Conservation (phyloP, 768 basidiomycete genomes). For the Mycena pura region DNA sequence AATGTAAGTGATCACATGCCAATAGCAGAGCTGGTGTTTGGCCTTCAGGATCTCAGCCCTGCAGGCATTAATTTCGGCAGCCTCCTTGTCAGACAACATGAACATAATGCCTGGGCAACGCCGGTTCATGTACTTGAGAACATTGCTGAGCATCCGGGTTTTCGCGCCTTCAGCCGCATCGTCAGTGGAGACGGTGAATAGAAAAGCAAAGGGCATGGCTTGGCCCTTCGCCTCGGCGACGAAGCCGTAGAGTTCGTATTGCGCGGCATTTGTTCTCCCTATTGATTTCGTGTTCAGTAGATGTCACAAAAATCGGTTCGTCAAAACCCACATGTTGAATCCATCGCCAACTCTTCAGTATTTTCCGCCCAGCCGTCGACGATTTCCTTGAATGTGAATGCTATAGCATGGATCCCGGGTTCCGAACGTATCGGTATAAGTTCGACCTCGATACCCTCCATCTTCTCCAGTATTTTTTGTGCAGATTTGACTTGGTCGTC, state of each 20-base stretch:
- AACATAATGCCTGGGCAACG: neutral
- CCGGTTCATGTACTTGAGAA: neutral
- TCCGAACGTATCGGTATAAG: neutral
- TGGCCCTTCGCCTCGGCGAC: slow-evolving; percentile 1
- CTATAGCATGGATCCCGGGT: neutral
- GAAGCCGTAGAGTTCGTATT: neutral
- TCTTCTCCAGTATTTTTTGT: neutral
- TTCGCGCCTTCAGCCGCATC: neutral
- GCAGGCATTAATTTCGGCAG: slow-evolving; percentile 36
- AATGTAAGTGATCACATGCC: slow-evolving; percentile 36
- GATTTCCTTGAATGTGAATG: neutral
- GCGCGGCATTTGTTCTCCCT: neutral
- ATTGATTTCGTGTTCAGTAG: neutral
- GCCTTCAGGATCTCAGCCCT: slow-evolving; percentile 21
- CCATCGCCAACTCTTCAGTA: neutral
- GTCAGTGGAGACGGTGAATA: neutral
- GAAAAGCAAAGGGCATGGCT: neutral
- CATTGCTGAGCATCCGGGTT: neutral
- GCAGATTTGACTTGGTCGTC: slow-evolving; percentile 3
- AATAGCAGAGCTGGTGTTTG: slow-evolving; percentile 41
- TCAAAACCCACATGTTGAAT: neutral
- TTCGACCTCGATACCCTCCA: neutral
- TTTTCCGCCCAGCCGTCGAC: neutral
- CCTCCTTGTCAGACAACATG: slow-evolving; percentile 34
- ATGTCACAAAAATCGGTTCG: neutral